Base-by-base conservation (phyloP, 495 filamentous ascomycete genomes). In the Clohesyomyces aquaticus region DNA sequence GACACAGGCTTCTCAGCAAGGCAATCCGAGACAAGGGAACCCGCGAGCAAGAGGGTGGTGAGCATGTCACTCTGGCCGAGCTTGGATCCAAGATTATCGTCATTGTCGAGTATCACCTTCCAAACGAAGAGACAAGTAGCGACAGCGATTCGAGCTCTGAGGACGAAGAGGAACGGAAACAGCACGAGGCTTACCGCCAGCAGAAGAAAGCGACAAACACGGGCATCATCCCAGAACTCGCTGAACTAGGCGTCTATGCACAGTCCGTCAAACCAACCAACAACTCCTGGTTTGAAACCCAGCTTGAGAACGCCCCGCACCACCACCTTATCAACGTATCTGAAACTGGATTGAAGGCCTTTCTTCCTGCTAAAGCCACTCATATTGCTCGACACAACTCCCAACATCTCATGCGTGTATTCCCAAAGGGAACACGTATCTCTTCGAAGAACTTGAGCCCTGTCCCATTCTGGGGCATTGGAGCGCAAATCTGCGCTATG, bases 311-410 rank as follows among this genome's bases (percentile, higher is more conserved):
- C 51, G 77, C 74, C 0, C 82, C 82, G 4, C 80, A 80, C 53
- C 78, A 83, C 69, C 82, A 83, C 55, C 73, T 85, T 42, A 82
- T 85, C 76, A 85, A 85, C 65, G 75, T 85, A 0, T 83, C 81
- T 6, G 82, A 85, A 62, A 72, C 73, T 0, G 80, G 81, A 0
- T 66, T 85, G 3, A 71, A 73, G 8, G 55, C 71, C 16, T 73
- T 78, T 22, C 62, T 82, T 54, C 71, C 73, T 0, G 57, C 53
- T 0, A 47, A 76, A 43, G 74, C 63, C 12, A 68, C 69, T 14
- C 71, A 71, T n/a, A 82, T 85, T 42, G 70, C 77, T 1, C 63
- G 65, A 0, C 81, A 84, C 72, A 84, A 84, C 59, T 69, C 80
- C 2, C 60, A 68, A 14, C 79, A 83, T 46, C 74, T 83, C 1